These are phyloP conservation scores for Starmerella bombicola DNA, from an alignment of 805 yeast genomes.

Conservation along the genomic window DNA sequence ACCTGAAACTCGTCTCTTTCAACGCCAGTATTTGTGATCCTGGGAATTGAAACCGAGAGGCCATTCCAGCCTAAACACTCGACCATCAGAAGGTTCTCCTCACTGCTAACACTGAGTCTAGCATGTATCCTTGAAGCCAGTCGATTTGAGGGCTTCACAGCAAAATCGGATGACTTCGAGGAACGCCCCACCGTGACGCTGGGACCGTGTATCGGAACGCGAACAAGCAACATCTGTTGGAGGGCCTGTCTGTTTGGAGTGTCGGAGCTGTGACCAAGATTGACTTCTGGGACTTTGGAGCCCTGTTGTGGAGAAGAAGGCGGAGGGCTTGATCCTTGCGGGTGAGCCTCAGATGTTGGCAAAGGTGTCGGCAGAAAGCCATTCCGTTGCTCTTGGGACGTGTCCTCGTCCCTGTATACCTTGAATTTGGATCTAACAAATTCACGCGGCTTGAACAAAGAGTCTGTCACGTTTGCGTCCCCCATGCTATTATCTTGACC, in stretches of 20 bases:
- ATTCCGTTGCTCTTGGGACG: not conserved
- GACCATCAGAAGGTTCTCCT: slow-evolving; percentile 35
- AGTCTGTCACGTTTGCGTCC: not conserved
- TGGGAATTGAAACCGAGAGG: slow-evolving; percentile 51
- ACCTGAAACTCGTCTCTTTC: slow-evolving; percentile 37
- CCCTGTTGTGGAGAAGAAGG: slow-evolving; percentile 12
- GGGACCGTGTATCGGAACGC: slow-evolving; percentile 17
- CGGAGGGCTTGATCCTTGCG: slow-evolving; percentile 15
- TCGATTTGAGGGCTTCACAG: slow-evolving; percentile 37
- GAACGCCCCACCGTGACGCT: slow-evolving; percentile 53
- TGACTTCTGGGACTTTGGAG: not conserved
- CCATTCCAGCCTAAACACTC: slow-evolving; percentile 81
- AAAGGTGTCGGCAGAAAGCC: slow-evolving; percentile 18
- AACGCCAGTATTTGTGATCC: slow-evolving; percentile 10
- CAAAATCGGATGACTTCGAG: slow-evolving; percentile 44
- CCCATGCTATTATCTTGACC: slow-evolving; percentile 10
- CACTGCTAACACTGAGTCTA: slow-evolving; percentile 35
- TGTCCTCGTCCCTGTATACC: slow-evolving; percentile 13
- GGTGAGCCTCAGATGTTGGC: slow-evolving; percentile 20
- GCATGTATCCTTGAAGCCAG: slow-evolving; percentile 60
- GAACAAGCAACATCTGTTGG: slow-evolving; percentile 11
- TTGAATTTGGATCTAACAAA: slow-evolving; percentile 8
- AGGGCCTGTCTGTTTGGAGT: slow-evolving; percentile 5
- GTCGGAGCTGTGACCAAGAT: too few relatives aligned
- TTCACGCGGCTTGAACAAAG: slow-evolving; percentile 3